These are phyloP conservation scores for Amanita subjunquillea DNA, from an alignment of 768 basidiomycete species.

Conservation along the genomic window DNA sequence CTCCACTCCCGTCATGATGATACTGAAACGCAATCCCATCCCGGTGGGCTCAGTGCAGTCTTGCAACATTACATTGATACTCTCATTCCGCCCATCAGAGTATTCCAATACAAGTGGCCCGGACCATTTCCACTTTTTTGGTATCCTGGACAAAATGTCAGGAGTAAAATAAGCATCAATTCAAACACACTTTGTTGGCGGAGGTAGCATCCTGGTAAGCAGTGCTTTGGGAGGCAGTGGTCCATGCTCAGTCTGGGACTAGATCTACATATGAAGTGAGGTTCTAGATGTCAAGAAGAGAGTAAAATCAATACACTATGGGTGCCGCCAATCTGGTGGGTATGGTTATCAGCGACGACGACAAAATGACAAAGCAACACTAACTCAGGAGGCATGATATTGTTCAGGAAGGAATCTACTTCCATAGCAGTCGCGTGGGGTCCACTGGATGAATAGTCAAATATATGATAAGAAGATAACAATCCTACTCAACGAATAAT, in stretches of 20 bases:
- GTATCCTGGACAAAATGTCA: slow-evolving; percentile 28
- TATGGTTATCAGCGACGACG: background rate
- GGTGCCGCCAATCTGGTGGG: slow-evolving; percentile 23
- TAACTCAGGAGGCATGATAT: slow-evolving; percentile 10
- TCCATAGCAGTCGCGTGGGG: background rate
- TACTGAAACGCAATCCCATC: slow-evolving; percentile 37
- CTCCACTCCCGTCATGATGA: slow-evolving; percentile 21
- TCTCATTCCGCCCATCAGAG: slow-evolving; percentile 24
- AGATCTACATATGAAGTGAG: slow-evolving; percentile 11
- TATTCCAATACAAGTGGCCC: slow-evolving; percentile 40
- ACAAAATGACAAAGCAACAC: background rate
- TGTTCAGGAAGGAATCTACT: background rate
- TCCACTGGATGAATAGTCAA: background rate
- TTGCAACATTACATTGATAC: slow-evolving; percentile 37
- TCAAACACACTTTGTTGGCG: slow-evolving; percentile 12
- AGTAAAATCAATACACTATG: slow-evolving; percentile 16
- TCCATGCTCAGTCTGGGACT: slow-evolving; percentile 14
- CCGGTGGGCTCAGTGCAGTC: slow-evolving; percentile 30
- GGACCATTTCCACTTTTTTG: slow-evolving; percentile 57
- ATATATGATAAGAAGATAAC: background rate
- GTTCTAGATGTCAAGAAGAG: background rate
- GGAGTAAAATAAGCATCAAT: background rate
- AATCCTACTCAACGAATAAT: background rate
- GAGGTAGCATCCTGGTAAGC: slow-evolving; percentile 8
- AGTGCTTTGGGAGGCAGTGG: slow-evolving; percentile 14